These are phyloP conservation scores for Chernovozyma sophiae-reginae DNA, from an alignment of 1,139 yeast genomes.

Conservation along the genomic window DNA sequence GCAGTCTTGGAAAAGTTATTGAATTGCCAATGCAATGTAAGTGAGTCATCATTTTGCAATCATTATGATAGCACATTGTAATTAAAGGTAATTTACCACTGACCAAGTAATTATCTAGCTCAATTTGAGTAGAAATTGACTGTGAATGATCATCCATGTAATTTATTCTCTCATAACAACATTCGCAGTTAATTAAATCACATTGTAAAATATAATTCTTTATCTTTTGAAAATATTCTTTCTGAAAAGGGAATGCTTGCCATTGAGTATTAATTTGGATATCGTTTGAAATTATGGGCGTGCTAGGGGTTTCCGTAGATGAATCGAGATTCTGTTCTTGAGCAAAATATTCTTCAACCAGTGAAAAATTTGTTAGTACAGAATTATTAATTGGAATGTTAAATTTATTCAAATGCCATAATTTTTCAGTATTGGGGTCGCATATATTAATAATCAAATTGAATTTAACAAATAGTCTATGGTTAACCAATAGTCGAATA, in stretches of 20 bases:
- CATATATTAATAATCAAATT: conserved; percentile 39
- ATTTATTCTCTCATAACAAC: conserved; percentile 27
- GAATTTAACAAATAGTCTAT: conserved; percentile 35
- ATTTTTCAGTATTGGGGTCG: conserved; percentile 18
- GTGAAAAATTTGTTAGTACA: no score
- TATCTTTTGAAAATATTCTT: conserved; percentile 12
- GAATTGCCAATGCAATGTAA: conserved; percentile 37
- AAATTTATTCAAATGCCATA: conserved; percentile 28
- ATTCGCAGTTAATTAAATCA: conserved; percentile 16
- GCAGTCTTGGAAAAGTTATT: not conserved
- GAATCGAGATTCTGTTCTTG: not conserved
- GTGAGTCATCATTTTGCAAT: conserved; percentile 28
- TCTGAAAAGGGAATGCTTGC: not conserved
- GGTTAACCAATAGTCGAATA: conserved; percentile 38
- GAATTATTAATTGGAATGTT: conserved; percentile 12
- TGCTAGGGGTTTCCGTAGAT: not conserved
- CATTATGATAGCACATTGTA: conserved; percentile 39
- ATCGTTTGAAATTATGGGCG: not conserved
- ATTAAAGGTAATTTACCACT: conserved; percentile 17
- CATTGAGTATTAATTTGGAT: not conserved
- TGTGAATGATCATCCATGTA: conserved; percentile 20
- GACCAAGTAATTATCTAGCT: conserved; percentile 4
- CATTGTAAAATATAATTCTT: conserved; percentile 9
- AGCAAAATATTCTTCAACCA: not conserved
- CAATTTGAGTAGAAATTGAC: conserved; percentile 2